A percentile compares a stretch with the other conserved stretches of the same genome.
phyloP scores from a whole-genome alignment of 2,329 filamentous ascomycete genomes.

The Fonsecaea nubica region DNA sequence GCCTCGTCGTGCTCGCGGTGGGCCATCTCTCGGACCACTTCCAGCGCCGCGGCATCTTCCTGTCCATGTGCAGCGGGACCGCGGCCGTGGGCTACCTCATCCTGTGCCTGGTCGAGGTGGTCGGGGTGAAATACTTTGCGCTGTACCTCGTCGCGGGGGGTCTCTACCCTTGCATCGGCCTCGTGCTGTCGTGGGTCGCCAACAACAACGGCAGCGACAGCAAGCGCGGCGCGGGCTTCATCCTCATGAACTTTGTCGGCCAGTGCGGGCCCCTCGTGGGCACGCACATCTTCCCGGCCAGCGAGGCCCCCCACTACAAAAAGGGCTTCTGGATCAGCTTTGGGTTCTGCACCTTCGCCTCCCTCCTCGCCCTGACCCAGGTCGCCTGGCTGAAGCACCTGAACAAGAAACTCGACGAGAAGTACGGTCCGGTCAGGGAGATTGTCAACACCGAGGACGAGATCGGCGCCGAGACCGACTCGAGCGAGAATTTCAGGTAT shows the following conservation, averaged over 20 bases:
- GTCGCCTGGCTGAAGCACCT: slow-evolving; percentile 39
- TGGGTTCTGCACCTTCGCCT: slow-evolving; percentile 60
- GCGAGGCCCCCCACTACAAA: slow-evolving; percentile 67
- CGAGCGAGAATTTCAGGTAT: slow-evolving; percentile 31
- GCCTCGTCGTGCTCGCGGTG: slow-evolving; percentile 71
- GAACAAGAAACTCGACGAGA: slow-evolving; percentile 35
- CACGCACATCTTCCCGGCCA: slow-evolving; percentile 66
- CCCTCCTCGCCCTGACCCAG: slow-evolving; percentile 30
- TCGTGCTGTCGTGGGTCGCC: slow-evolving; percentile 73
- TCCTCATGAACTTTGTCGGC: slow-evolving; percentile 78
- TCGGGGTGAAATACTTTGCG: slow-evolving; percentile 59
- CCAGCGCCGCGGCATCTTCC: slow-evolving; percentile 68
- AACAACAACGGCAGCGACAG: slow-evolving; percentile 44
- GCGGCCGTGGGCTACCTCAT: slow-evolving; percentile 70
- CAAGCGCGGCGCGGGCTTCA: slow-evolving; percentile 35
- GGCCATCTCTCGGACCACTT: slow-evolving; percentile 72
- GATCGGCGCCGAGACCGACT: slow-evolving; percentile 45
- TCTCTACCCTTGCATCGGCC: slow-evolving; percentile 72
- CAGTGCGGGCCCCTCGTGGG: slow-evolving; percentile 77
- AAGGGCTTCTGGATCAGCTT: slow-evolving; percentile 69
- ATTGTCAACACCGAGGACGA: slow-evolving; percentile 39
- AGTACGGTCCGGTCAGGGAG: slow-evolving; percentile 39
- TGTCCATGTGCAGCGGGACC: slow-evolving; percentile 62
- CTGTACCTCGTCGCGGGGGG: slow-evolving; percentile 64
- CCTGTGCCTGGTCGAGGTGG: slow-evolving; percentile 62